Conservation (phyloP, 345 rosid species). For the Salix udensis region DNA sequence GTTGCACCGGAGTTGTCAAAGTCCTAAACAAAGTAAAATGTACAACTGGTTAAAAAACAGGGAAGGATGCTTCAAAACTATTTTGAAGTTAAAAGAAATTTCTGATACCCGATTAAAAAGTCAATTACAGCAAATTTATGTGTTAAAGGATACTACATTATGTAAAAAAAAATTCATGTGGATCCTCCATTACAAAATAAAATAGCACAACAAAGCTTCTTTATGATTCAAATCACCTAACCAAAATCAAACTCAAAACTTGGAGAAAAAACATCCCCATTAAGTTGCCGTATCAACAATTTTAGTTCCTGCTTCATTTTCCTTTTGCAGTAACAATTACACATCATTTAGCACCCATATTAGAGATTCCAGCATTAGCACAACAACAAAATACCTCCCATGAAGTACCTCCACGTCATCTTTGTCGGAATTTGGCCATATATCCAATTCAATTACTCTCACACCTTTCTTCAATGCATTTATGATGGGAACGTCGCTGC, state of each 20-base stretch:
- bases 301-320: neutral
- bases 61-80: neutral
- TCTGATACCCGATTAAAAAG: neutral
- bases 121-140: neutral
- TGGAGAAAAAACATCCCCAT: neutral
- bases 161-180: neutral
- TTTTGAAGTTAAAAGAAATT: neutral
- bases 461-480: conserved; percentile 70
- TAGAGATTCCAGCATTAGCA: neutral
- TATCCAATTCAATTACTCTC: conserved; percentile 88
- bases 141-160: neutral
- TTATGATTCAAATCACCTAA: neutral
- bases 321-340: neutral
- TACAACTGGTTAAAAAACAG: neutral
- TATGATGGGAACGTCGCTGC: conserved; percentile 87
- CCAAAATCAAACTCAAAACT: neutral
- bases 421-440: conserved; percentile 79
- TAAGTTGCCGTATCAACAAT: neutral
- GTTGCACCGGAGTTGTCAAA: conserved; percentile 76
- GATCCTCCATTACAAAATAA: neutral
- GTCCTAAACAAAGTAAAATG: conserved; percentile 52
- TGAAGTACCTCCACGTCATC: conserved; percentile 75
- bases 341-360: neutral
- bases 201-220: neutral
- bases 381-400: conserved; percentile 57